Percentiles rank a stretch among this genome's conserved stretches.
Conservation (phyloP, 148 eudicot species). For the Camellia sinensis region DNA sequence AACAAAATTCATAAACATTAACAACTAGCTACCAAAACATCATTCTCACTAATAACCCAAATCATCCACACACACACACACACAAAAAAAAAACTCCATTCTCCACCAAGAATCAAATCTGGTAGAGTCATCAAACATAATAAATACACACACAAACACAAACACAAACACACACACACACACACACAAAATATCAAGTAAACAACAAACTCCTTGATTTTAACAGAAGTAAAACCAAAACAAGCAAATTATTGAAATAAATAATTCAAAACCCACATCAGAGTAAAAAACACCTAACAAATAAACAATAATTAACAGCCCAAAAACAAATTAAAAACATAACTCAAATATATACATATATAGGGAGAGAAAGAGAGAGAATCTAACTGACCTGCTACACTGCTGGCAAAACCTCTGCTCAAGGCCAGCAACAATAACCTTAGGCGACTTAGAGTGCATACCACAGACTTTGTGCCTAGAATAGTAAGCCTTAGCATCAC, state of each 20-base stretch:
- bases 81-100: neutral
- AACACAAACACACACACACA: neutral
- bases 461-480: slow-evolving; percentile 92
- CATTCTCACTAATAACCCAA: neutral
- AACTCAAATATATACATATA: neutral
- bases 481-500: slow-evolving; percentile 80
- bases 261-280: neutral
- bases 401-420: slow-evolving; percentile 94
- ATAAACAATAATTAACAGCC: neutral
- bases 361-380: neutral
- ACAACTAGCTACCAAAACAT: neutral
- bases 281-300: neutral
- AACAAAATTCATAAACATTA: neutral
- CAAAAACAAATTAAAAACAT: neutral
- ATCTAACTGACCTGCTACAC: slow-evolving; percentile 70
- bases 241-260: neutral
- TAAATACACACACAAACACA: neutral
- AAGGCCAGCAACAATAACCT: slow-evolving; percentile 69
- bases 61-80: neutral
- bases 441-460: slow-evolving; percentile 67
- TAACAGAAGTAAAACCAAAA: neutral
- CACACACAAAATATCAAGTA: neutral
- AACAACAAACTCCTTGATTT: neutral
- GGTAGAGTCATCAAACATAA: slow-evolving; percentile 6
- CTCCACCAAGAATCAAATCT: neutral